These are phyloP conservation scores for Populus ilicifolia DNA, from an alignment of 345 rosid genomes.

Conservation along the genomic window DNA sequence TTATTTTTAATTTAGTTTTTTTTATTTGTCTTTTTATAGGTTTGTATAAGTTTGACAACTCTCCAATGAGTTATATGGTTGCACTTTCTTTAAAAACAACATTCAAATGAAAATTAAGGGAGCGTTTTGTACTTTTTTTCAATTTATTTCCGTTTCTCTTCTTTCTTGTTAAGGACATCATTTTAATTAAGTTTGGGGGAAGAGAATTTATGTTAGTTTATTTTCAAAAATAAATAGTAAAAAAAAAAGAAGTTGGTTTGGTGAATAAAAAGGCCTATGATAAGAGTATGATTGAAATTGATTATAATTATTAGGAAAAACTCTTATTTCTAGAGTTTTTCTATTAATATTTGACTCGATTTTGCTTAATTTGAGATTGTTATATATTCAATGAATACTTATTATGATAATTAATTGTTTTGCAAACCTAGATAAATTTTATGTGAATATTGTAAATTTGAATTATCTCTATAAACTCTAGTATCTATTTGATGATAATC, in stretches of 20 bases:
- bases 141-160: no score
- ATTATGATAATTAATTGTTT: neutral
- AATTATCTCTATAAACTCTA: no score
- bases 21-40: neutral
- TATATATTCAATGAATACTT: neutral
- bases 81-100: neutral
- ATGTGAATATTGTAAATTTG: neutral
- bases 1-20: no score
- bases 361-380: neutral
- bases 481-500: no score
- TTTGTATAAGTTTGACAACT: no score
- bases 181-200: no score
- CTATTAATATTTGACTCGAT: neutral
- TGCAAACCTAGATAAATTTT: neutral
- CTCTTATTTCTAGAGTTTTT: neutral
- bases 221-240: no score
- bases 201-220: neutral
- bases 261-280: neutral
- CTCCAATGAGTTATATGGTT: no score
- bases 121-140: no score
- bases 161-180: no score
- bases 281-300: neutral
- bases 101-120: neutral
- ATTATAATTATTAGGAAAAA: neutral
- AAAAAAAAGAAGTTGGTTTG: neutral